These are phyloP conservation scores for Tagetes patula DNA, from an alignment of 129 eudicot species.

Conservation along the genomic window DNA sequence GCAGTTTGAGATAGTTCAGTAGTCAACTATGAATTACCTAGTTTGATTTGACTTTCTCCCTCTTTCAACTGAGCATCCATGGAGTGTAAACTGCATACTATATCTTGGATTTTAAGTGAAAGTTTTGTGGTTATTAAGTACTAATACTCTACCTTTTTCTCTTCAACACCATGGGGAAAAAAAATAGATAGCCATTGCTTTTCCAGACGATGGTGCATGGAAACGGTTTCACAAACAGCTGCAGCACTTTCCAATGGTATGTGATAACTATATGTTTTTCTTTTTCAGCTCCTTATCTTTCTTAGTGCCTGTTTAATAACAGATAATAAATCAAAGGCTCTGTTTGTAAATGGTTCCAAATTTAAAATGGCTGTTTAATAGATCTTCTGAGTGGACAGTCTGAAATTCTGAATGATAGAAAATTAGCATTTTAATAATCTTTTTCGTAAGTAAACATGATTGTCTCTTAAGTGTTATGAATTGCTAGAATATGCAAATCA, in stretches of 20 bases:
- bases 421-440: not conserved
- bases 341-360: not conserved
- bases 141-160: slow-evolving; percentile 23
- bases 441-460: not conserved
- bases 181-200: slow-evolving; percentile 82
- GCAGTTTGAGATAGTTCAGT: not conserved
- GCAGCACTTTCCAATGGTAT: slow-evolving; percentile 97
- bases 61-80: not conserved
- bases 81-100: slow-evolving; percentile 9
- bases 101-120: not conserved
- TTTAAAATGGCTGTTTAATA: not conserved
- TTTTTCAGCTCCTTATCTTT: not conserved
- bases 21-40: not conserved
- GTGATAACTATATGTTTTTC: not conserved
- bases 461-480: not conserved
- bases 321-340: not conserved
- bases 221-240: slow-evolving; percentile 97
- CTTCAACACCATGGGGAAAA: slow-evolving; percentile 7
- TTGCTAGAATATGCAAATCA: not conserved
- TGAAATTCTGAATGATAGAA: not conserved
- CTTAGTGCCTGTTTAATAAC: not conserved
- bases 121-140: slow-evolving; percentile 18
- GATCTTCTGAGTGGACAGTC: not conserved
- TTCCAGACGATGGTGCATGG: slow-evolving; percentile 99
- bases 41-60: not conserved